A percentile compares a stretch with the other conserved stretches of the same genome.
Evolutionary conservation across 169 alveolate species (phyloP).

Genomic region (Pseudocohnilembus persalinus): DNA sequence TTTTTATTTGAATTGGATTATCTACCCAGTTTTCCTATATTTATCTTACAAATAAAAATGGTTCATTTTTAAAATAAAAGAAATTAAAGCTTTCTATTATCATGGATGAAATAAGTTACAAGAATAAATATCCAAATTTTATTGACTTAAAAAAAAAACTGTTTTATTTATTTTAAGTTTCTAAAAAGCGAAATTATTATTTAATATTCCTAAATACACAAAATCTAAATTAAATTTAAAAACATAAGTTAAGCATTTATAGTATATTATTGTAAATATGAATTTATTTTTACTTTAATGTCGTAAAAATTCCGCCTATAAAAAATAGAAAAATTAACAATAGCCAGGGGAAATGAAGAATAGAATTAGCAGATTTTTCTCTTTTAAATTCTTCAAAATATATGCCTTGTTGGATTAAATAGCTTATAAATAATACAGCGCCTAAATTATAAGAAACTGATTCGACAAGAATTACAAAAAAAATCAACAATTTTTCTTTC

Average conservation of each 20-base stretch:
- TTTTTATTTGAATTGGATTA: not conserved
- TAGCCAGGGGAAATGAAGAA: not conserved
- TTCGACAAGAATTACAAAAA: not conserved
- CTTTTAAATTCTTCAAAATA: not conserved
- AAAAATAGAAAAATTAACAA: too few species aligned
- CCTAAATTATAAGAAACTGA: not conserved
- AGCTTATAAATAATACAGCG: not conserved
- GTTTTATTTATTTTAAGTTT: too few species aligned
- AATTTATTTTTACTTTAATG: not conserved
- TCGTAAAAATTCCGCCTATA: not conserved
- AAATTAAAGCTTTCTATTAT: not conserved
- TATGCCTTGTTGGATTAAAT: not conserved
- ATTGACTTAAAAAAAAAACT: too few species aligned
- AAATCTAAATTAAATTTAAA: too few species aligned
- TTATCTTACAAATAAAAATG: not conserved
- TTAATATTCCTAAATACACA: too few species aligned
- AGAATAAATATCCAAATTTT: not conserved
- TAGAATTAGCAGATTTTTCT: not conserved
- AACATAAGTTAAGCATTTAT: too few species aligned
- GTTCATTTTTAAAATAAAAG: not conserved
- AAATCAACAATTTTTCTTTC: not conserved
- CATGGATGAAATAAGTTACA: not conserved
- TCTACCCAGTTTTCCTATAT: not conserved
- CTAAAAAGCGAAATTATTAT: too few species aligned
- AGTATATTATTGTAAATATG: too few species aligned